Base-by-base conservation (phyloP, 257 asterid genomes). In the Haberlea rhodopensis region DNA sequence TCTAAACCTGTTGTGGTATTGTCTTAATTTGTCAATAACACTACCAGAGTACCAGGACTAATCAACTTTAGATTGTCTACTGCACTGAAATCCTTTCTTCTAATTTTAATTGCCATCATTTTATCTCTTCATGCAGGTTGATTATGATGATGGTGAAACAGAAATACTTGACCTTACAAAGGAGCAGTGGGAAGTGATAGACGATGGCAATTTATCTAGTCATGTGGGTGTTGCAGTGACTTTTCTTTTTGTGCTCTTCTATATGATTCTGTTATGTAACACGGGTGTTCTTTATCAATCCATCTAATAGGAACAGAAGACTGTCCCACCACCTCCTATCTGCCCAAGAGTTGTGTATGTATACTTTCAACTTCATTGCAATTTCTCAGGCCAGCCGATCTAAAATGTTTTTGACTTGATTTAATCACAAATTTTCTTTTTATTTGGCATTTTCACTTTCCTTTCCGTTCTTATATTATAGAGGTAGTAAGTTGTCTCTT, bases 171-270 rank as follows among this genome's bases (percentile, higher is more conserved):
- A 70, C 53, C 77, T 78, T 54, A 6, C 67, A 31, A 29, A 8
- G 21, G 82, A 78, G 49, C 32, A 5, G 58, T 73, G 79, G 82
- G 62, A 66, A 65, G 53, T 70, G 46, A 19, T 78, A 31, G 57
- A 18, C 51, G 58, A 46, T 15, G 3, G 16, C 27, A 28, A 45
- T 45, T 46, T 25, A 40, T 28, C 61, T 19, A 31, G 34, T 71
- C 60, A 55, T 56, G 70, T 46, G 57, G 31, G 60, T 63, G 29
- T 55, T 45, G 26, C 32, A 2, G 20, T 45, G 5, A 43, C 26
- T 55, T 54, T 62, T 22, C 57, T 55, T 5, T 70, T 62, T 37
- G 6, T 24, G 26, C 16, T 31, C 53, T 28, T 22, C 5, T 25
- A 58, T 11, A 19, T 68, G 18, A 25, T 51, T 32, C 67, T 45